A percentile compares a stretch with the other conserved stretches of the same genome.
phyloP scores from a whole-genome alignment of 2,329 filamentous ascomycete species.

The Albophoma yamanashiensis region DNA sequence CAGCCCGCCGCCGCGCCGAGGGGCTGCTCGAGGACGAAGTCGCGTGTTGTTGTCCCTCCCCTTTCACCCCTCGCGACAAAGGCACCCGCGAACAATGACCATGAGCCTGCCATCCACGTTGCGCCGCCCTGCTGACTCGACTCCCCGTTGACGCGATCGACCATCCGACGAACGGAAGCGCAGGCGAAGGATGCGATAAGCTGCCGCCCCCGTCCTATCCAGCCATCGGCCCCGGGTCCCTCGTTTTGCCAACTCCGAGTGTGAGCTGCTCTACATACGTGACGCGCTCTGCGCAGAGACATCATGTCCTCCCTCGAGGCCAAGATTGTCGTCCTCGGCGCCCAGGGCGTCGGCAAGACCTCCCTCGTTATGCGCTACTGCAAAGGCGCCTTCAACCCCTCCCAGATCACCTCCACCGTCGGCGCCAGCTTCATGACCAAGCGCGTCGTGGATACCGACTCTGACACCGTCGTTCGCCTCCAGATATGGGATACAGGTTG shows the following conservation, averaged over 20 bases:
- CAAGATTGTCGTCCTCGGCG: conserved; percentile 72
- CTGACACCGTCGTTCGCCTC: conserved; percentile 76
- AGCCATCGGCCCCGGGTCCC: not conserved
- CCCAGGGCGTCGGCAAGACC: conserved; percentile 72
- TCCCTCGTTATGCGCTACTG: conserved; percentile 68
- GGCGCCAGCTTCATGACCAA: conserved; percentile 74
- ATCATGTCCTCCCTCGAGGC: conserved; percentile 57
- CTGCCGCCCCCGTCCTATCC: not conserved
- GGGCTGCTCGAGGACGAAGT: not conserved
- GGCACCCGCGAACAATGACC: not conserved
- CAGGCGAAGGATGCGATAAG: conserved; percentile 1
- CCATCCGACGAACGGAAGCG: not conserved
- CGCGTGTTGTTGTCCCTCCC: not conserved
- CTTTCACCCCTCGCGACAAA: not conserved
- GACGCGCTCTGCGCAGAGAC: not conserved
- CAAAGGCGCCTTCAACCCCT: conserved; percentile 58
- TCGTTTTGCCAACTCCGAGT: not conserved
- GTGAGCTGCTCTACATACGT: not conserved
- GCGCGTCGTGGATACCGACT: conserved; percentile 71
- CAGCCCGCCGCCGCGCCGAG: not conserved
- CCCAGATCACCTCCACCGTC: conserved; percentile 58
- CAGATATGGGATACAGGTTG: conserved; percentile 90
- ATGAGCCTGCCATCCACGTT: not conserved
- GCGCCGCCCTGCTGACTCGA: not conserved
- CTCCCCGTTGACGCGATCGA: not conserved